A percentile compares a stretch with the other conserved stretches of the same genome.
Conservation (phyloP, 371 early-diverging fungal genomes). For the Syncephalastrum contaminatum region DNA sequence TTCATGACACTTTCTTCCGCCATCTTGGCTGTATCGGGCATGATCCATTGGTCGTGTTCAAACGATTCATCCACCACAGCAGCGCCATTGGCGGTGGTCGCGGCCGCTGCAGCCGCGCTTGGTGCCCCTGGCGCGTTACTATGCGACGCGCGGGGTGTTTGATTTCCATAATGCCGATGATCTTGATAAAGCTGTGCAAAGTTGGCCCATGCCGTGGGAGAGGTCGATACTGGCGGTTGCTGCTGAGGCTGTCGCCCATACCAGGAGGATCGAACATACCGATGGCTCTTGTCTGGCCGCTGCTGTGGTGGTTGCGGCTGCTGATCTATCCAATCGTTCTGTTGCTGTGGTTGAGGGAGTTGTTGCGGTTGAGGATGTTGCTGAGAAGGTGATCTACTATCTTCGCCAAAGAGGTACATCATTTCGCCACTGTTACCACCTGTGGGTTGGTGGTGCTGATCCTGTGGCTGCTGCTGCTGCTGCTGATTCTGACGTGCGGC, state of each 20-base stretch:
- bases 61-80: not conserved
- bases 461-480: not conserved
- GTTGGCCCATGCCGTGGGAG: not conserved
- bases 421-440: not conserved
- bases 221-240: not conserved
- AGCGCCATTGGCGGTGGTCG: not conserved
- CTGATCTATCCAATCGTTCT: not conserved
- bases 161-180: not conserved
- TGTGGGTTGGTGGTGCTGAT: conserved; percentile 2
- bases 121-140: too few relatives aligned
- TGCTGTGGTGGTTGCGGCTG: not conserved
- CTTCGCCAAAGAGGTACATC: not conserved
- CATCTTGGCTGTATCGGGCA: too few relatives aligned
- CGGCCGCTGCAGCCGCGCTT: not conserved
- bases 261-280: not conserved
- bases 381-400: not conserved
- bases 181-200: not conserved
- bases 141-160: too few relatives aligned
- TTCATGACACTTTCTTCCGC: too few relatives aligned
- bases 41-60: conserved; percentile 4
- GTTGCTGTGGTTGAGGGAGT: conserved; percentile 1
- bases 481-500: not conserved
- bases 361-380: not conserved
- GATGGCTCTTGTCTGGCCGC: not conserved
- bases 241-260: not conserved